Conservation (phyloP, 2,329 filamentous ascomycete genomes). For the Penicillium sp. region DNA sequence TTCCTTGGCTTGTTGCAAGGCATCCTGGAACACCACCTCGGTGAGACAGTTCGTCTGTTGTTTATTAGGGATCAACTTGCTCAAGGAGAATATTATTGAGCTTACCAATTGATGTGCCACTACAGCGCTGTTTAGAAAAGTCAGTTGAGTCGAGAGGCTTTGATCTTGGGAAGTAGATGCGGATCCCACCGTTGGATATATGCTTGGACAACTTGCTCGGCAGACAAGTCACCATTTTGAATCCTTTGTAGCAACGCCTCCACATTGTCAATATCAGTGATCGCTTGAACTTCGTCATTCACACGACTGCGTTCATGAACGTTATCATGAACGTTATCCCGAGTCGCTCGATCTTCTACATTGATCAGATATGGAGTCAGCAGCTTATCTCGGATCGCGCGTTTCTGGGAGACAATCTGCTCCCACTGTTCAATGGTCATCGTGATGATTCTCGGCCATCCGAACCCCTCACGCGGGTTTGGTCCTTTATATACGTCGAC, state of each 20-base stretch:
- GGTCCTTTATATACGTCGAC: not conserved
- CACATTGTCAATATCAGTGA: constrained; percentile 35
- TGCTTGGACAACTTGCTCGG: constrained; percentile 28
- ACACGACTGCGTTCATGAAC: constrained; percentile 27
- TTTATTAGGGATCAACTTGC: not conserved
- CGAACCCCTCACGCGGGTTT: not conserved
- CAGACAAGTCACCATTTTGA: constrained; percentile 25
- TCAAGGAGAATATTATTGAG: not conserved
- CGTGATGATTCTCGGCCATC: constrained; percentile 9
- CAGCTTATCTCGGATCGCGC: constrained; percentile 24
- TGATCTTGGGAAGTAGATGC: not conserved
- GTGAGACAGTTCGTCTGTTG: constrained; percentile 40
- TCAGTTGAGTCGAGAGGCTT: not conserved
- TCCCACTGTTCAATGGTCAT: constrained; percentile 28
- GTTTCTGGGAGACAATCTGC: constrained; percentile 32
- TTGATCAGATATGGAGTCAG: constrained; percentile 30
- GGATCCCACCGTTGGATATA: constrained; percentile 37
- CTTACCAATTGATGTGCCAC: constrained; percentile 32
- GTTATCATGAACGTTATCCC: constrained; percentile 15
- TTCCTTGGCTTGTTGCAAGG: constrained; percentile 30
- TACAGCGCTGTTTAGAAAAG: constrained; percentile 20
- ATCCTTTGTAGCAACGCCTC: constrained; percentile 20
- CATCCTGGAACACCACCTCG: constrained; percentile 38
- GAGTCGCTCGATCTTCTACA: constrained; percentile 25
- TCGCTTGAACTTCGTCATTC: constrained; percentile 24